These are phyloP conservation scores for Aspergillus thermomutatus DNA, from an alignment of 2,329 filamentous ascomycete genomes.

Conservation along the genomic window DNA sequence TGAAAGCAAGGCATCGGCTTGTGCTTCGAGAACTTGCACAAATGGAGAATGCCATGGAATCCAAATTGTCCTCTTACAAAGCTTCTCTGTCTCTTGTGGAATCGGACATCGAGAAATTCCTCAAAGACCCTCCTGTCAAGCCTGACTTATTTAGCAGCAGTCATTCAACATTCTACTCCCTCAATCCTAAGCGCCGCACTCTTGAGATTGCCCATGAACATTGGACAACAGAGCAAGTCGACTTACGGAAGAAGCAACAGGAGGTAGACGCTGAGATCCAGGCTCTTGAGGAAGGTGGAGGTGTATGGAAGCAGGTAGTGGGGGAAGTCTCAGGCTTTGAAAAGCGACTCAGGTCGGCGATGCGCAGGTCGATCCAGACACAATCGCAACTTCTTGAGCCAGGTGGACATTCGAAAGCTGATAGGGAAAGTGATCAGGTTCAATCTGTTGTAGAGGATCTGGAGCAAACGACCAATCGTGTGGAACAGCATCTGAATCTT, in stretches of 20 bases:
- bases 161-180: slow-evolving; percentile 45
- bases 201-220: slow-evolving; percentile 59
- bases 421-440: slow-evolving; percentile 22
- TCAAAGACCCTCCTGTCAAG: slow-evolving; percentile 45
- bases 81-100: slow-evolving; percentile 55
- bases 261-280: slow-evolving; percentile 51
- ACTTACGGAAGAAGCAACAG: slow-evolving; percentile 42
- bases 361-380: slow-evolving; percentile 30
- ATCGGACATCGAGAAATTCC: slow-evolving; percentile 52
- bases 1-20: slow-evolving; percentile 54
- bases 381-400: slow-evolving; percentile 16
- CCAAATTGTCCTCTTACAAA: slow-evolving; percentile 58
- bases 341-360: slow-evolving; percentile 28
- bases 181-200: slow-evolving; percentile 57
- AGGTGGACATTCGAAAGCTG: slow-evolving; percentile 8
- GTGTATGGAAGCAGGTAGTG: slow-evolving; percentile 56
- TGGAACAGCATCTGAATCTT: slow-evolving; percentile 49
- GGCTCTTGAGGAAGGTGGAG: slow-evolving; percentile 57
- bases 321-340: slow-evolving; percentile 52
- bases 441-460: slow-evolving; percentile 44
- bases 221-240: slow-evolving; percentile 50
- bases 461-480: slow-evolving; percentile 42
- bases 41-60: slow-evolving; percentile 56
- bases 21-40: slow-evolving; percentile 52
- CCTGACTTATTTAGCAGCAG: slow-evolving; percentile 30